Base-by-base conservation (phyloP, 495 filamentous ascomycete genomes). In the Astrothelium subdiscretum region DNA sequence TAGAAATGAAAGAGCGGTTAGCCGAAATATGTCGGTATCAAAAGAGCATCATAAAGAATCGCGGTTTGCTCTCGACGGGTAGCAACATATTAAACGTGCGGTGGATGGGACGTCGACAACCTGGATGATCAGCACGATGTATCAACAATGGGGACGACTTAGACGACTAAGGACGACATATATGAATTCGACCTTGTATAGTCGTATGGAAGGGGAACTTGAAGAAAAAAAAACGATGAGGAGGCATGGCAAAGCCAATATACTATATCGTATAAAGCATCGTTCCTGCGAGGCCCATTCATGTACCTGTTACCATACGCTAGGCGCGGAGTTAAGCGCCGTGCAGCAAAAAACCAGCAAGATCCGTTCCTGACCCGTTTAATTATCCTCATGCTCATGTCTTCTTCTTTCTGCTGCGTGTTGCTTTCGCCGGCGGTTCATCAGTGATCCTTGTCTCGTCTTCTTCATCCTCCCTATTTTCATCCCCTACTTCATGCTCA, bases 391-490 rank as follows among this genome's bases (percentile, higher is more conserved):
- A 10, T 15, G 13, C 12, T 18, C 43, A 48, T 5, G 13, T n/a
- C 5, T 20, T 12, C 24, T 54, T 54, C 48, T 54, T 54, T 24
- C 24, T 54, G 48, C 48, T 54, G 3, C 48, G n/a, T 54, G 48
- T 54, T 29, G 48, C 24, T 15, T 29, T 54, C 48, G 48, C 48
- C 12, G 48, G 48, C 48, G 48, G 48, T 24, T 63, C 63, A 32
- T 66, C 57, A 32, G 26, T 61, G 10, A 43, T 60, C 24, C 32
- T 43, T 24, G 15, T 52, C 3, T 59, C 64, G 18, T 20, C 51
- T 4, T 58, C 44, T 0, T 58, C 44, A 31, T 42, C 31, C 15
- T 61, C 54, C 26, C 26, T 31, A 42, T 57, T 31, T 32, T 63
- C 65, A n/a, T 54, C 35, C 18, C 27, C 59, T 3, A 32, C 59